A percentile compares a stretch with the other conserved stretches of the same genome.
phyloP scores from a whole-genome alignment of 129 eudicot species.

The Helichrysum umbraculigerum region DNA sequence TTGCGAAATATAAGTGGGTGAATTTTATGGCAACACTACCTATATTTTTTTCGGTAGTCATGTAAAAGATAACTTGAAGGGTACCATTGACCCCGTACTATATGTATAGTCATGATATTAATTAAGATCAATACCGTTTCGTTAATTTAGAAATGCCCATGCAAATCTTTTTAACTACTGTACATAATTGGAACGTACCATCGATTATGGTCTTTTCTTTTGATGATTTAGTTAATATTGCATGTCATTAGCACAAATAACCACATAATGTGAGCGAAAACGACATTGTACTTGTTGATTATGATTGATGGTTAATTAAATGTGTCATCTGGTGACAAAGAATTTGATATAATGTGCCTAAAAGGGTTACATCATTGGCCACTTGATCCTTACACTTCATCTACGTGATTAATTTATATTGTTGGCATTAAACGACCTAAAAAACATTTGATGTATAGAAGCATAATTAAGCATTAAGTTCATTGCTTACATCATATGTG shows the following conservation, averaged over 20 bases:
- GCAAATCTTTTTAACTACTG: conserved; percentile 14
- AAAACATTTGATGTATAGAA: neutral
- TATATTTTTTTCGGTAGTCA: too few species aligned
- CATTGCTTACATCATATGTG: conserved; percentile 36
- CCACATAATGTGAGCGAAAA: conserved; percentile 8
- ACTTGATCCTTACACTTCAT: conserved; percentile 13
- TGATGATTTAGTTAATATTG: neutral
- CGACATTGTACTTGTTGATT: conserved; percentile 26
- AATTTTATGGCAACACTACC: too few species aligned
- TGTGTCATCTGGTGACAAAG: conserved; percentile 24
- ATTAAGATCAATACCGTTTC: conserved; percentile 13
- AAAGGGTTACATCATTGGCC: conserved; percentile 21
- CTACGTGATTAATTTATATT: conserved; percentile 2
- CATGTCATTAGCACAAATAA: conserved; percentile 5
- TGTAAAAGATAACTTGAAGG: too few species aligned
- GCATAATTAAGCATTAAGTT: neutral
- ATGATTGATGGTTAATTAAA: conserved; percentile 20
- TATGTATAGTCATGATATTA: neutral
- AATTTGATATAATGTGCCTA: conserved; percentile 15
- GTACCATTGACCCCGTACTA: too few species aligned
- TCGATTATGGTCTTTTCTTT: conserved; percentile 5
- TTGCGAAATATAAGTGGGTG: neutral
- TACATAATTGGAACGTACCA: neutral
- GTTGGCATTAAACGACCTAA: conserved; percentile 12
- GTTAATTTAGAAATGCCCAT: conserved; percentile 11